A percentile compares a stretch with the other conserved stretches of the same genome.
phyloP scores from a whole-genome alignment of 1,284 basidiomycete genomes.

The Schizophyllum amplum region DNA sequence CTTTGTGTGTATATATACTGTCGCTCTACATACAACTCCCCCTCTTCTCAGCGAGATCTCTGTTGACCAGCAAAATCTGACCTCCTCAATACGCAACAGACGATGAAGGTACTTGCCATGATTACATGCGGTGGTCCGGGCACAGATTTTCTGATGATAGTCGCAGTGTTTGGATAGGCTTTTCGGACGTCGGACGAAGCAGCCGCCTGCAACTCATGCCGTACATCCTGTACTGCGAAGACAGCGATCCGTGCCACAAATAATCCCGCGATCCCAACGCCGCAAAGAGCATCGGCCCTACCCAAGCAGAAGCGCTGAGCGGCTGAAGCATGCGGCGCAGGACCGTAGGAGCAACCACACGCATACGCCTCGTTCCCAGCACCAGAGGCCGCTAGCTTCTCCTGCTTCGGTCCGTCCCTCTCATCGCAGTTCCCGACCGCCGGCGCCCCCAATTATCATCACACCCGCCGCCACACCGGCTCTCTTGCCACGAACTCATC shows the following conservation, averaged over 20 bases:
- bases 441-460: not conserved
- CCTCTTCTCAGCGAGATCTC: not conserved
- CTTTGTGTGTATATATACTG: not conserved
- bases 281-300: not conserved
- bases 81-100: not conserved
- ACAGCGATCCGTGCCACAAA: not conserved
- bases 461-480: too few relatives aligned
- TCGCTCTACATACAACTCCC: not conserved
- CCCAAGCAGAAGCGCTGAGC: not conserved
- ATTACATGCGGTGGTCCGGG: not conserved
- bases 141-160: not conserved
- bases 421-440: not conserved
- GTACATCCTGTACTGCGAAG: not conserved
- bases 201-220: not conserved
- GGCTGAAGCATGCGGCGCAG: not conserved
- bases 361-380: not conserved
- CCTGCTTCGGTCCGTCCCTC: too few relatives aligned
- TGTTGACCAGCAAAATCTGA: not conserved
- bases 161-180: not conserved
- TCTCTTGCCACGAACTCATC: too few relatives aligned
- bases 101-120: not conserved
- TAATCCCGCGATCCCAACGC: not conserved
- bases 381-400: not conserved
- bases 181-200: not conserved
- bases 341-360: not conserved